Base-by-base conservation (phyloP, 441 rosid species). In the Euphorbia corollata region DNA sequence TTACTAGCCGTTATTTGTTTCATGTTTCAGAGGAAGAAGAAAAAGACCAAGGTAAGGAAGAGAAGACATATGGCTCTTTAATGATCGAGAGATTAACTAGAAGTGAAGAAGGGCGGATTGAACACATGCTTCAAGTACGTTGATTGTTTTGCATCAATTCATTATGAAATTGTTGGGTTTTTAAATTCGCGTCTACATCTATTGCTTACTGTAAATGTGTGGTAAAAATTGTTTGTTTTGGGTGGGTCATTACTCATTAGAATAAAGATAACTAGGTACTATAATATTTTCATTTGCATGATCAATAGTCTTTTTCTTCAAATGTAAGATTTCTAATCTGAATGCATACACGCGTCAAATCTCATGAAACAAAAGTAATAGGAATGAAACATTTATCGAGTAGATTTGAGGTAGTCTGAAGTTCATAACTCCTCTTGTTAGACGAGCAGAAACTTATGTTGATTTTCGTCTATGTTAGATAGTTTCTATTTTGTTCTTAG, bases 51-150 rank as follows among this genome's bases (percentile, higher is more conserved):
- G 84, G 80, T 66, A 77, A 80, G 60, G 79, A 87, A 66, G 96
- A 74, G 74, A 81, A 73, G 75, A 81, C 91, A 0, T 89, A 91
- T 73, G 99, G 98, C 61, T 78, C 88, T 45, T 45, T 85, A 55
- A 91, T 91, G 97, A 87, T 94, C 70, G 84, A 85, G 82, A 85
- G 86, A 67, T 71, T 91, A 71, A 88, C 91, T 27, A 90, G 96
- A 75, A 84, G 81, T 82, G 85, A 67, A 75, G 91, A 82, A 50
- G 97, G 99, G 60, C 84, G 93, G 39, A 85, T 91, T 60, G 96
- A 93, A 80, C 88, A 91, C 75, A 79, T 83, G 81, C 97, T 93
- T 81, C 96, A 91, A 79, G 97, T 91, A 74, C 30, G 79, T 63
- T 34, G 8, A 41, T 43, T 8, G 20, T 39, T 8, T 13, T 19